Base-by-base conservation (phyloP, 177 flowering plant genomes). In the Vitis hybrid region DNA sequence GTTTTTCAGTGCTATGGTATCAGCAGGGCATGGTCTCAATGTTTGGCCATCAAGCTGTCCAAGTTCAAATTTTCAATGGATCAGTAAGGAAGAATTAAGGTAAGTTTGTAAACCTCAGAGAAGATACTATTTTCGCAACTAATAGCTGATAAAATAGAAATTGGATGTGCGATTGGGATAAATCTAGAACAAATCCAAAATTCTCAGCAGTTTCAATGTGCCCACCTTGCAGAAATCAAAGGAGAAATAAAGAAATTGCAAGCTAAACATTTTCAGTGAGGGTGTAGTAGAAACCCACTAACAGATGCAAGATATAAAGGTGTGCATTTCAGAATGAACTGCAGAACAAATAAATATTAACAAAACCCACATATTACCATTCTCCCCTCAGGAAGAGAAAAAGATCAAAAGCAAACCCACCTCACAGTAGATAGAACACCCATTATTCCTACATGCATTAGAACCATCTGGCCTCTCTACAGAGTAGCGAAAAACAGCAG, bases 21-120 rank as follows among this genome's bases (percentile, higher is more conserved):
- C 61, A 65, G 71, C 57, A 12, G 84, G 86, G 76, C 89, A 86
- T 41, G 77, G 73, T 64, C 50, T 73, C 76, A 88, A 64, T 30
- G 56, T 65, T 24, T 75, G 65, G 15, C 84, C 89, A 84, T 88
- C 88, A 68, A 88, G 76, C 91, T 88, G 86, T 69, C 67, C 73
- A 71, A 63, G 14, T 35, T 41, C 14, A 63, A 57, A 3, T 57
- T 67, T 32, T n/a, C 49, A 18, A 20, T 13, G 24, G 20, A 49
- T 66, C 57, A 71, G n/a, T 15, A 32, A 4, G 41, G 11, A 46
- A 54, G 17, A 24, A 21, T n/a, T 17, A 14, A 20, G 6, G 15
- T 17, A 21, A 14, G 21, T 52, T n/a, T 54, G 27, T 24, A 52
- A 49, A 54, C 17, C 30, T 17, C 2, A 46, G n/a, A 46, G 12